Evolutionary conservation across 805 yeast species (phyloP), one percentile per base, ranked within the genome.

Genomic region (Lipomyces lipofer): DNA sequence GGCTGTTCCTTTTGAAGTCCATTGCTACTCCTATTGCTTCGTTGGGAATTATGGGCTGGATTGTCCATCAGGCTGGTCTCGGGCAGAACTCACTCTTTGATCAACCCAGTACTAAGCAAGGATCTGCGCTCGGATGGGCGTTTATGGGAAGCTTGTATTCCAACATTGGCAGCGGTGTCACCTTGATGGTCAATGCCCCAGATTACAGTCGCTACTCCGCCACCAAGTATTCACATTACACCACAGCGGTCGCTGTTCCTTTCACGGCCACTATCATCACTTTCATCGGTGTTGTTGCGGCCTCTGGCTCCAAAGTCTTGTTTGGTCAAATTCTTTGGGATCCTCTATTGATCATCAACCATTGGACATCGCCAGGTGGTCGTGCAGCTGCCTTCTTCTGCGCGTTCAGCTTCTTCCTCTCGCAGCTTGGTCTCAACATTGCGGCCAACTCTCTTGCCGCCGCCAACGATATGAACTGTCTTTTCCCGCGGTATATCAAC

Each of bases 1-100:
- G 89, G 71, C 75, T 90, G 62, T 90, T 90, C 74, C 84, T 96
- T 0, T 80, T 83, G 47, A 90, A 90, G 69, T 87, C 96, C 0
- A 77, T 80, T 62, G 70, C 85, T 43, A 86, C 87, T 49, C 96
- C 96, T 2, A 73, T 85, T 57, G 96, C 95, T 0, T 95, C 95
- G 40, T 75, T 91, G 60, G 88, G 83, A 0, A 88, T 90, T 66
- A 74, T 90, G 62, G 77, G 88, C 33, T 90, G 97, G 97, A 80
- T 82, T 59, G 71, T 74, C 5, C 73, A 82, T 2, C 27, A 13
- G 25, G 54, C 46, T 12, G 51, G 52, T 0, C 36, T 49, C 21
- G 56, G 56, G 10, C 27, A 49, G 42, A 27, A 36, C 12, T 28
- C 43, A 6, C 49, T 54, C 15, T 54, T 54, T 33, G n/a, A 24